Evolutionary conservation across 2,329 filamentous ascomycete genomes (phyloP), one percentile per base, ranked within the genome.

Genomic region (Ceratocystis papillata): DNA sequence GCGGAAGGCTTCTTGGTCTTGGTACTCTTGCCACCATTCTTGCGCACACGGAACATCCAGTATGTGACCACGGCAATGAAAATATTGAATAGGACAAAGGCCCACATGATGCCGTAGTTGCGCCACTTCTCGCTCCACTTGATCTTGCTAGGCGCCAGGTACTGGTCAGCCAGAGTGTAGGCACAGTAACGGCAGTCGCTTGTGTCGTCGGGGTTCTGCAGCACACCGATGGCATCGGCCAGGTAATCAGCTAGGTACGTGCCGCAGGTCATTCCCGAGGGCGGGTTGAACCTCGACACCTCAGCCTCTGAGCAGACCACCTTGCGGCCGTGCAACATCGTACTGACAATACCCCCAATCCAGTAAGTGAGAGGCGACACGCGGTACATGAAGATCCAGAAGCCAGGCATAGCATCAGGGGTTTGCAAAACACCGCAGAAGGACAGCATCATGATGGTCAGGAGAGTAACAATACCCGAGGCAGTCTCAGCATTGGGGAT

Each of bases 381-480:
- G 30, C 83, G 80, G 74, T 89, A 88, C 87, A 90, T 90, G 76
- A 89, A 90, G 68, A 84, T 83, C 87, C 87, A 91, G 77, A 90
- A 90, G 0, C 83, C 79, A 0, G 87, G 87, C 1, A 90, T 77
- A 0, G 79, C 78, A 2, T 71, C 68, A 0, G 85, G 81, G 0
- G 79, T 74, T 68, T 86, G 83, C 65, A 90, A 75, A 2, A 89
- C 86, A 72, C 86, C 80, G 70, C 81, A 83, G 77, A 87, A 87
- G 66, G 83, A 78, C 46, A 84, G 75, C 69, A 78, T 81, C 73
- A 87, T 79, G 30, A 82, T 78, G 68, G 83, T 80, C 17, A 87
- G 72, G 33, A 88, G 72, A 5, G 83, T 84, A 64, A 83, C 84
- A 20, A 89, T 73, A 60, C 81, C 83, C 5, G 81, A 82, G 4